Percentiles rank a stretch among this genome's conserved stretches.
phyloP scores from a whole-genome alignment of 805 yeast species.

The Myxozyma vanderwaltii region DNA sequence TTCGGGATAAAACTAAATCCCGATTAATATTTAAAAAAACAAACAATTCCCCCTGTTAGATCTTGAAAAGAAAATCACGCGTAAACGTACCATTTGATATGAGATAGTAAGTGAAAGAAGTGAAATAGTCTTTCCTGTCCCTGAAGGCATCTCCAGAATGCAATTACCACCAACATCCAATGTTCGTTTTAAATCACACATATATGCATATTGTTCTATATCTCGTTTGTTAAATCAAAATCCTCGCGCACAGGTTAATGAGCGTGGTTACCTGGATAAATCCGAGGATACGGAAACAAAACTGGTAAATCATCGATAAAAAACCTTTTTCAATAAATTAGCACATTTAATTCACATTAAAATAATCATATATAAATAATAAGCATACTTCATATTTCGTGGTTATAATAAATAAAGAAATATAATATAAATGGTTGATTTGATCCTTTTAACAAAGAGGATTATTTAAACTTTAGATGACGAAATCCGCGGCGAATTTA shows the following conservation, averaged over 20 bases:
- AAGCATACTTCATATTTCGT: slow-evolving; percentile 32
- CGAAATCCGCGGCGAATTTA: not conserved
- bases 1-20: slow-evolving; percentile 70
- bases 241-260: not conserved
- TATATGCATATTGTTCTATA: slow-evolving; percentile 89
- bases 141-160: slow-evolving; percentile 98
- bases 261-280: slow-evolving; percentile 61
- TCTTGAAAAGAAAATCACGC: too few relatives aligned
- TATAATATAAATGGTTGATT: too few relatives aligned
- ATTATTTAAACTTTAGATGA: not conserved
- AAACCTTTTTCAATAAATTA: slow-evolving; percentile 55
- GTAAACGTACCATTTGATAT: slow-evolving; percentile 65
- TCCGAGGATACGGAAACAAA: slow-evolving; percentile 91
- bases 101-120: slow-evolving; percentile 89
- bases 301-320: slow-evolving; percentile 95
- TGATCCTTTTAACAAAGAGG: too few relatives aligned
- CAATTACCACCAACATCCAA: slow-evolving; percentile 96
- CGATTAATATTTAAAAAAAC: too few relatives aligned
- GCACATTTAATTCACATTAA: not conserved
- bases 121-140: slow-evolving; percentile 97
- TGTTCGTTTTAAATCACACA: slow-evolving; percentile 92
- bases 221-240: not conserved
- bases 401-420: too few relatives aligned
- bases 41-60: too few relatives aligned
- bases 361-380: not conserved